phyloP scores from a whole-genome alignment of 1,284 basidiomycete genomes.

The Trichosporon faecale region DNA sequence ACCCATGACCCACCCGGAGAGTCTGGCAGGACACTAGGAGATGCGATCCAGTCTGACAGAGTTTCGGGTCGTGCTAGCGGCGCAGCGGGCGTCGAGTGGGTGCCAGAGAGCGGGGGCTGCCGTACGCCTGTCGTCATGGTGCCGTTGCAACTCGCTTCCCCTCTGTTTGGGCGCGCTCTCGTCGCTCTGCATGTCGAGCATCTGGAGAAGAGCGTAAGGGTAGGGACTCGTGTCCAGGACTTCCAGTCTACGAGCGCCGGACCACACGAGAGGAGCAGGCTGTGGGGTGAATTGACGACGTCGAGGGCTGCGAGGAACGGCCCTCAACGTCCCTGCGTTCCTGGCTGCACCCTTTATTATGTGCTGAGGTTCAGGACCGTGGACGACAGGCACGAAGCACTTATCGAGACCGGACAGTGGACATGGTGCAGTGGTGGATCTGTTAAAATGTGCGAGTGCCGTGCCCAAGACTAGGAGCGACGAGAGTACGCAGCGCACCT shows the following conservation, averaged over 20 bases:
- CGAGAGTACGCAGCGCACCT: neutral
- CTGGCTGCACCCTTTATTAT: neutral
- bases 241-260: neutral
- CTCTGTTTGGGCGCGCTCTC: neutral
- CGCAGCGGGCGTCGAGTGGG: no score
- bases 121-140: neutral
- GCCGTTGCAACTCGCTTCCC: neutral
- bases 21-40: neutral
- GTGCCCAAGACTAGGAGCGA: neutral
- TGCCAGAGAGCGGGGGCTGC: neutral
- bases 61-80: conserved; percentile 2
- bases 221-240: no score
- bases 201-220: no score
- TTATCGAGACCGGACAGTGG: neutral
- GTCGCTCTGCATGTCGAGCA: neutral
- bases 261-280: neutral
- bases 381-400: neutral
- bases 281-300: neutral
- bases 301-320: neutral
- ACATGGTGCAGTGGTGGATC: neutral
- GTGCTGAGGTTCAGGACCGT: neutral
- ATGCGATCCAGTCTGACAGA: neutral
- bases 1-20: neutral
- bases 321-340: neutral
- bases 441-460: neutral